Evolutionary conservation across 768 basidiomycete genomes (phyloP), one percentile per base, ranked within the genome.

Genomic region (Mycena olivaceomarginata): DNA sequence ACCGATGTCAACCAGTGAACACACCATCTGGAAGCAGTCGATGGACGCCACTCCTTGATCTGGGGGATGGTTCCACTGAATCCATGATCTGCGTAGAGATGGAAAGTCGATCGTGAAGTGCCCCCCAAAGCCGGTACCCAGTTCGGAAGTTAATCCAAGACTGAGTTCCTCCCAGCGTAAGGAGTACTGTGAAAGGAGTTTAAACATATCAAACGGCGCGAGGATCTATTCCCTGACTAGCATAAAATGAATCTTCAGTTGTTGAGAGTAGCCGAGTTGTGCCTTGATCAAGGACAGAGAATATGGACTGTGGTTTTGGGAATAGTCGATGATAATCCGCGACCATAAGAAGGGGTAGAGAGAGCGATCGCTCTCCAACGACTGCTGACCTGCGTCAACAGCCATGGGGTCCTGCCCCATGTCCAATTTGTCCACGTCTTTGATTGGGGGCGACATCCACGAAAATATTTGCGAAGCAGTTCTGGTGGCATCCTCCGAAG

Each of bases 301-400:
- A 22, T 5, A 15, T 37, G 20, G 25, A 22, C 22, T 12, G n/a
- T 11, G n/a, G 5, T 13, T 68, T 56, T 37, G 48, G 25, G n/a
- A 31, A 59, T 59, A 59, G 13, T 25, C 22, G 57, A 59, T 56
- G 67, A 16, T 3, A 12, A 68, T 13, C 12, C 31, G 48, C 7
- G 67, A 68, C 67, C 67, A 68, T 31, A 68, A 56, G 8, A 56
- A 31, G 67, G 31, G 1, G 43, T 39, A 1, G 67, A 56, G 9
- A 68, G 46, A 22, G 67, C 48, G 7, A 68, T 20, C 22, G n/a
- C 46, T 18, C 18, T 18, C 67, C 67, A 68, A 8, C 22, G 48
- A 16, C 67, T 20, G 67, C 31, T 31, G 31, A 31, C 31, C 31
- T 31, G 31, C 31, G 31, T 31, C 31, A 31, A 31, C 31, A 31